Evolutionary conservation across 345 rosid genomes (phyloP).

Genomic region (Boechera divaricarpa): DNA sequence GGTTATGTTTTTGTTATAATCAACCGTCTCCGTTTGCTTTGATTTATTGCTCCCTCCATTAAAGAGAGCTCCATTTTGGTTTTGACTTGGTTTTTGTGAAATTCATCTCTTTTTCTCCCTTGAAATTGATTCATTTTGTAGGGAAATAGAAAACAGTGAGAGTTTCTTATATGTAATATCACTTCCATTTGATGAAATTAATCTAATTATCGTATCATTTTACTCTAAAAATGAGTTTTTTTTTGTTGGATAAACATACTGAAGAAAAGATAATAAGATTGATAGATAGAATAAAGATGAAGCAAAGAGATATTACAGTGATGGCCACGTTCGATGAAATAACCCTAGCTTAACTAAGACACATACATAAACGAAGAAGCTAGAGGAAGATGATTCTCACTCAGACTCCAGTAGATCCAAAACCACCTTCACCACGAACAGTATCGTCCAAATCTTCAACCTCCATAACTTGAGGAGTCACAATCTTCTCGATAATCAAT

Average conservation of each 20-base stretch:
- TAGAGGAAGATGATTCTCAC: background rate
- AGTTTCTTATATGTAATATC: background rate
- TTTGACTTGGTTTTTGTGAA: conserved; percentile 16
- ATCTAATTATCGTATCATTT: background rate
- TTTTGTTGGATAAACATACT: no score
- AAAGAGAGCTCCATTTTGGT: background rate
- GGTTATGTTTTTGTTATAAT: conserved; percentile 29
- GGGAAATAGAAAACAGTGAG: background rate
- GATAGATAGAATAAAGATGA: background rate
- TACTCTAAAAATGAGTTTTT: no score
- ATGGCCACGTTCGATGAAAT: conserved; percentile 39
- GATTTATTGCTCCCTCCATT: background rate
- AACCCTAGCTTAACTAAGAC: background rate
- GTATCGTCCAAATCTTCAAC: conserved; percentile 78
- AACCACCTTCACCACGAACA: conserved; percentile 76
- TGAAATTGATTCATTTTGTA: background rate
- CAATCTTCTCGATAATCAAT: conserved; percentile 73
- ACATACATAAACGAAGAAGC: background rate
- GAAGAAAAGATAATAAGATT: no score
- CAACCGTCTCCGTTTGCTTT: conserved; percentile 34
- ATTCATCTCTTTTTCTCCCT: background rate
- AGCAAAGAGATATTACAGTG: background rate
- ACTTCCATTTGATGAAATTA: background rate
- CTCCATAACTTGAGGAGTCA: conserved; percentile 67
- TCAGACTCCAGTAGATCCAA: conserved; percentile 79